These are phyloP conservation scores for Arctium lappa DNA, from an alignment of 129 eudicot species.

Conservation along the genomic window DNA sequence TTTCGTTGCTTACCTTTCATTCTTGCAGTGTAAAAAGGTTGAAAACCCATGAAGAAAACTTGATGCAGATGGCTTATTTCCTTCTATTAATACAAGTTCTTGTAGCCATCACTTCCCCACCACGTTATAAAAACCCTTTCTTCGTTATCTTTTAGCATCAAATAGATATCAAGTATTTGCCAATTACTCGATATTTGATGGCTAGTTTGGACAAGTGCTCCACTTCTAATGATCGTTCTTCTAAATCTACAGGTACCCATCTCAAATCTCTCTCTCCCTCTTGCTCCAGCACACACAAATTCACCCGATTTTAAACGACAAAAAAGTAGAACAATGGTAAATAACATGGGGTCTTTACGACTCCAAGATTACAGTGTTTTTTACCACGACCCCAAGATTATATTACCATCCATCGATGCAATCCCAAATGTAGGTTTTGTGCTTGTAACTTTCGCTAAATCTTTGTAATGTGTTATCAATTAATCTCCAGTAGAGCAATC, in stretches of 20 bases:
- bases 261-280: neutral
- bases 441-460: neutral
- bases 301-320: neutral
- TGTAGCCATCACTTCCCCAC: neutral
- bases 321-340: too few species aligned
- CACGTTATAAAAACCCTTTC: neutral
- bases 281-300: neutral
- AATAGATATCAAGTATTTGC: neutral
- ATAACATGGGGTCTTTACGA: too few species aligned
- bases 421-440: neutral
- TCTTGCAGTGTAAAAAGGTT: neutral
- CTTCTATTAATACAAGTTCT: neutral
- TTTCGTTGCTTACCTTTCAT: neutral
- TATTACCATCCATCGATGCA: too few species aligned
- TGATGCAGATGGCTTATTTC: neutral
- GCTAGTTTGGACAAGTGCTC: conserved; percentile 17
- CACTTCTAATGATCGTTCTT: conserved; percentile 11
- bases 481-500: conserved; percentile 4
- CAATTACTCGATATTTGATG: neutral
- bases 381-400: too few species aligned
- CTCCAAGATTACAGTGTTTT: too few species aligned
- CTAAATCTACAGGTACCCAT: conserved; percentile 14
- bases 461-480: neutral
- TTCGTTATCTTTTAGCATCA: neutral
- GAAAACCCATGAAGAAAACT: neutral